phyloP scores from a whole-genome alignment of 371 early-diverging fungal species.

The Sporodiniella umbellata region DNA sequence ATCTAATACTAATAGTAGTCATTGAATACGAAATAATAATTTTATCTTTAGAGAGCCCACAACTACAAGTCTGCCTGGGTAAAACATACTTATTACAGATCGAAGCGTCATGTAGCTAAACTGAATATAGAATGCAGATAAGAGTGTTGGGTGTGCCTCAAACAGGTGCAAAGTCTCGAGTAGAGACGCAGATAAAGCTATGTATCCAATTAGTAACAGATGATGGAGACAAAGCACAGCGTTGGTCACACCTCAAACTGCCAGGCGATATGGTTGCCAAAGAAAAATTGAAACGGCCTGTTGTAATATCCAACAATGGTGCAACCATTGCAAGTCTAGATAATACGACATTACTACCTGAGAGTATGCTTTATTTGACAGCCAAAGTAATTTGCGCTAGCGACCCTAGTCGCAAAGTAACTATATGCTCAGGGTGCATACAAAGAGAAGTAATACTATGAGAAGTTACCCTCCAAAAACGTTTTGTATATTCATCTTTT shows the following conservation, averaged over 20 bases:
- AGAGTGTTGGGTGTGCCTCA: conserved; percentile 68
- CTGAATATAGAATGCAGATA: conserved; percentile 38
- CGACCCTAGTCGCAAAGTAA: conserved; percentile 73
- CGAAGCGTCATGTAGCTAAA: too few relatives aligned
- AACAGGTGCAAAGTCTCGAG: conserved; percentile 74
- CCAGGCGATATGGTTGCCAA: conserved; percentile 66
- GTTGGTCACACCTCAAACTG: conserved; percentile 71
- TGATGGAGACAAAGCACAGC: conserved; percentile 59
- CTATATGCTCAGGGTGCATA: conserved; percentile 83
- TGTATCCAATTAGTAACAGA: conserved; percentile 67
- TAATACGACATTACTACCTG: conserved; percentile 21
- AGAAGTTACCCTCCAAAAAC: too few relatives aligned
- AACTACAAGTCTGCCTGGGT: conserved; percentile 14
- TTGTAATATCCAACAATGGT: conserved; percentile 17
- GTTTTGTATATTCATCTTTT: too few relatives aligned
- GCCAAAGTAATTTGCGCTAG: conserved; percentile 86
- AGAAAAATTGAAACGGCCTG: conserved; percentile 47
- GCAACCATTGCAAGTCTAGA: conserved; percentile 16
- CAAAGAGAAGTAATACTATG: conserved; percentile 78
- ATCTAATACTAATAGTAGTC: neutral
- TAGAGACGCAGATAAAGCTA: conserved; percentile 84
- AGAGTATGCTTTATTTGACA: conserved; percentile 63
- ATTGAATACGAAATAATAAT: neutral
- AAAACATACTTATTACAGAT: neutral
- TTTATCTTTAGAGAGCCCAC: neutral